Evolutionary conservation across 768 basidiomycete genomes (phyloP).

Genomic region (Leccinum fibrillosum): DNA sequence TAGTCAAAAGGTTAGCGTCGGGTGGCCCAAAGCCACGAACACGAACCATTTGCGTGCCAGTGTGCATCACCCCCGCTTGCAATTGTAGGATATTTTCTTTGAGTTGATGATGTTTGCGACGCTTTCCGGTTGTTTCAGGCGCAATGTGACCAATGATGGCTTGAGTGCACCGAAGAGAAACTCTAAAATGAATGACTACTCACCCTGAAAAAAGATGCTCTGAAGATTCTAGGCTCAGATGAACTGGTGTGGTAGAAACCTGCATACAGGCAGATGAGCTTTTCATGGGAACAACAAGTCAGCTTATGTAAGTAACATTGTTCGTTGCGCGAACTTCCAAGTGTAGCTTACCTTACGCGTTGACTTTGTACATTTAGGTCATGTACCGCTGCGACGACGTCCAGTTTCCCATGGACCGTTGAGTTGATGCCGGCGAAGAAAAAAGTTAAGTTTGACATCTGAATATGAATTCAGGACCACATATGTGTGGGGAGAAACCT

Average conservation of each 20-base stretch:
- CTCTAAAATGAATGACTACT: neutral
- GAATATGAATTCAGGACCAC: neutral
- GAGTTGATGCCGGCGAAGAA: neutral
- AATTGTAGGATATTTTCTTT: neutral
- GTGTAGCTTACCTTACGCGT: neutral
- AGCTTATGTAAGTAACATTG: neutral
- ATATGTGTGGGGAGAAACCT: neutral
- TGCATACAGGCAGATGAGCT: neutral
- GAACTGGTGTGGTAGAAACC: conserved; percentile 8
- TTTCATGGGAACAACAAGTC: neutral
- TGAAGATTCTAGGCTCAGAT: neutral
- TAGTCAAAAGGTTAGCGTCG: neutral
- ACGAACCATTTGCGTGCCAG: conserved; percentile 15
- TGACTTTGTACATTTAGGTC: neutral
- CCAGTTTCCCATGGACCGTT: neutral
- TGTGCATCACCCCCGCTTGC: conserved; percentile 12
- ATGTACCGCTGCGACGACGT: neutral
- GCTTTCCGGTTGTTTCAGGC: neutral
- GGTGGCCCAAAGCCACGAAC: neutral
- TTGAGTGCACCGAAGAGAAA: neutral
- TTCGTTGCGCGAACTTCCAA: neutral
- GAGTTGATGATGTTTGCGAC: neutral
- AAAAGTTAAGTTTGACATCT: conserved; percentile 4
- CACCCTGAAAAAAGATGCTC: conserved; percentile 10
- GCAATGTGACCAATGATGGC: neutral